Base-by-base conservation (phyloP, 495 filamentous ascomycete species). In the Glonium stellatum region DNA sequence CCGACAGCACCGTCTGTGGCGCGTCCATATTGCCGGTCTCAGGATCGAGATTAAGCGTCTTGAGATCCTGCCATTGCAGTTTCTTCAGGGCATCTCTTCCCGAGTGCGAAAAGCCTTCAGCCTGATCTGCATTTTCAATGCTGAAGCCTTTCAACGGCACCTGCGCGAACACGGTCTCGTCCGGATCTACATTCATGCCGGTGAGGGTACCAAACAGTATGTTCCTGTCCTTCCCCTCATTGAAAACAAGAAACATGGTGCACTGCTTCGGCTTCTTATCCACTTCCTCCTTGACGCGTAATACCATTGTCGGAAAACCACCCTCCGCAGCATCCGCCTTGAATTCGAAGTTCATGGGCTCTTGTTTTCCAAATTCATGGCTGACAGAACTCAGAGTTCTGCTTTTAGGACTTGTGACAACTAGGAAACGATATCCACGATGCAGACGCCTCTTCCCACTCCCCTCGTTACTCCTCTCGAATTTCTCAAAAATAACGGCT, bases 361-460 rank as follows among this genome's bases (percentile, higher is more conserved):
- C 58, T 0, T 76, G 68, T 21, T 81, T 79, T 9, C 78, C 76
- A 27, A 89, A 75, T 21, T 79, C 68, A 69, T 90, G 85, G 53
- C 81, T 83, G 42, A 92, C 76, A 49, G 82, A 86, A 67, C 86
- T 88, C 13, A 95, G 73, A 0, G 84, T 85, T 66, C 90, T 90
- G 51, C 82, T 84, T 59, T 81, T 85, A 4, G 89, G 82, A 34
- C 82, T 87, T 0, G 90, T 95, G 15, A 88, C 77, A 4, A 92
- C 79, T 8, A 82, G 78, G 53, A 95, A 71, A 12, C 91, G 82
- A 73, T 86, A 91, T 0, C 91, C 90, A 37, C 80, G 79, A 66
- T 93, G 90, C 57, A 84, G 78, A 50, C 72, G 81, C 41, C 87
- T 80, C 22, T 78, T 79, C 0, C 88, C 87, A 5, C 81, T 84